phyloP scores from a whole-genome alignment of 202 grass and related monocot species.

The Thinopyrum obtusiflorum region DNA sequence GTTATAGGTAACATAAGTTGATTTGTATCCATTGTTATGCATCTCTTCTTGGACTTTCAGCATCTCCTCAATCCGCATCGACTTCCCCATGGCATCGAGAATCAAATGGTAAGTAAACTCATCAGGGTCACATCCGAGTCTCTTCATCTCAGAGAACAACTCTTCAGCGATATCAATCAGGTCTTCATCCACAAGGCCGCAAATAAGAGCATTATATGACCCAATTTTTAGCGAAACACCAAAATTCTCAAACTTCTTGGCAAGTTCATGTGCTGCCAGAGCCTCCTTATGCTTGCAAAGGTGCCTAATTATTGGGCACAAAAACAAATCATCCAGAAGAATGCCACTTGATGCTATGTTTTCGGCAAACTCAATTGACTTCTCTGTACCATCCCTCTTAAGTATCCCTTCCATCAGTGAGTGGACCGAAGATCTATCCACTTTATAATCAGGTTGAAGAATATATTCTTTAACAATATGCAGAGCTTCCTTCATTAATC shows the following conservation, averaged over 20 bases:
- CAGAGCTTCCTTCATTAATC: conserved; percentile 60
- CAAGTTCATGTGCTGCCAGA: conserved; percentile 59
- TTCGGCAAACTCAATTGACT: conserved; percentile 75
- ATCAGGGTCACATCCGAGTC: conserved; percentile 58
- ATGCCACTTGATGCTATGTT: conserved; percentile 45
- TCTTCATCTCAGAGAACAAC: conserved; percentile 83
- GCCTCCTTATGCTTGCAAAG: conserved; percentile 74
- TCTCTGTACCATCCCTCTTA: conserved; percentile 64
- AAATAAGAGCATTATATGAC: conserved; percentile 79
- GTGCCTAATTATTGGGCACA: conserved; percentile 82
- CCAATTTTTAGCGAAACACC: conserved; percentile 52
- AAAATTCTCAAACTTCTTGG: conserved; percentile 61
- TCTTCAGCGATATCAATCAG: conserved; percentile 51
- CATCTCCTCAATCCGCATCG: conserved; percentile 69
- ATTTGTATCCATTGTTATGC: conserved; percentile 60
- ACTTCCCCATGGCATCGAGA: conserved; percentile 85
- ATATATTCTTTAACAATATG: conserved; percentile 57
- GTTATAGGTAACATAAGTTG: conserved; percentile 77
- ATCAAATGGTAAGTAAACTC: conserved; percentile 77
- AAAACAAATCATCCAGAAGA: conserved; percentile 68
- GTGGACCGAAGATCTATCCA: conserved; percentile 56
- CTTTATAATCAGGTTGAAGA: conserved; percentile 43
- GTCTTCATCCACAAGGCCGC: conserved; percentile 67
- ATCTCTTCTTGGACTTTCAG: conserved; percentile 77
- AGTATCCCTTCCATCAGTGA: conserved; percentile 76